These are phyloP conservation scores for Tuber calosporum DNA, from an alignment of 495 filamentous ascomycete genomes.

Conservation along the genomic window DNA sequence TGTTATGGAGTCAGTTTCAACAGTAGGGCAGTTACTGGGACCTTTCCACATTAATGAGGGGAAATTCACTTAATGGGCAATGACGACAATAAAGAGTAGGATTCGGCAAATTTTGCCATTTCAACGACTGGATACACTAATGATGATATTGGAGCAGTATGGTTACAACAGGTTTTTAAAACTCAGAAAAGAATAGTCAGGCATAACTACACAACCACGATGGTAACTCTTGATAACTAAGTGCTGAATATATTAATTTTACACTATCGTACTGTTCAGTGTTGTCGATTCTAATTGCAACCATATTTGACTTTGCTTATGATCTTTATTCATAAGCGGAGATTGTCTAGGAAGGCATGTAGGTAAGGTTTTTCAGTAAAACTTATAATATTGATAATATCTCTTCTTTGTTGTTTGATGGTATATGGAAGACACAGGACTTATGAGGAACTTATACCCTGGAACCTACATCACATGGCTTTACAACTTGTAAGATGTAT, in stretches of 20 bases:
- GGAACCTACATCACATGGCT: no score
- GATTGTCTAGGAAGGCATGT: no score
- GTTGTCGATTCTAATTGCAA: no score
- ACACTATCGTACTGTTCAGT: no score
- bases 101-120: conserved; percentile 15
- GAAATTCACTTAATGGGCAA: conserved; percentile 11
- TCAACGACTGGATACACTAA: conserved; percentile 12
- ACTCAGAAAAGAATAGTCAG: not conserved
- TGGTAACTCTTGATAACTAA: conserved; percentile 16
- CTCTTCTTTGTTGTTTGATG: no score
- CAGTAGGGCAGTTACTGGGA: not conserved
- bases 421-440: no score
- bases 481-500: no score
- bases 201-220: conserved; percentile 15
- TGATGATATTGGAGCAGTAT: not conserved
- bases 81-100: conserved; percentile 14
- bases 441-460: no score
- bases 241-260: conserved; percentile 9
- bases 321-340: no score
- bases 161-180: conserved; percentile 18
- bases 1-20: conserved; percentile 10
- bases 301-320: no score
- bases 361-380: no score
- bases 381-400: no score
- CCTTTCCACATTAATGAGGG: conserved; percentile 19